Evolutionary conservation across 1,284 basidiomycete species (phyloP).

Genomic region (Papiliotrema fonsecae): DNA sequence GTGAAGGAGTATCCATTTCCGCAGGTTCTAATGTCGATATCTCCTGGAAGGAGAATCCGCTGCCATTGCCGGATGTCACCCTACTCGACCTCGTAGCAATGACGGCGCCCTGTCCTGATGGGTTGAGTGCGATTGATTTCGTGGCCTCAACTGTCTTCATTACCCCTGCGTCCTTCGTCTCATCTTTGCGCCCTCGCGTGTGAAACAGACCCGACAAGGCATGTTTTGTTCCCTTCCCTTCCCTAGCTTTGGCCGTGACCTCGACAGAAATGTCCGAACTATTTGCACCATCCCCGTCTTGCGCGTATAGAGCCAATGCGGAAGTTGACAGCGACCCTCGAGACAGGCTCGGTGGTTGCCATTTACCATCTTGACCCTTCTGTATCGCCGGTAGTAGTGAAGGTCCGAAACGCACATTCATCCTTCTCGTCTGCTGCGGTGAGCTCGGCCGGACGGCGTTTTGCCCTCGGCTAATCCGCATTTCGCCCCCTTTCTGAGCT

Average conservation of each 20-base stretch:
- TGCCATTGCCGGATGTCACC: no score
- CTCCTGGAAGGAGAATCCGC: no score
- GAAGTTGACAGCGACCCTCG: slow-evolving; percentile 35
- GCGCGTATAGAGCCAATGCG: slow-evolving; percentile 16
- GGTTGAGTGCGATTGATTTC: no score
- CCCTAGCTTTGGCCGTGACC: background rate
- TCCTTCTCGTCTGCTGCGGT: slow-evolving; percentile 12
- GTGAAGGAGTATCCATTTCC: no score
- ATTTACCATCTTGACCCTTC: slow-evolving; percentile 29
- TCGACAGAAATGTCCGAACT: no score
- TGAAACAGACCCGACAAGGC: slow-evolving; percentile 17
- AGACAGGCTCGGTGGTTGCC: slow-evolving; percentile 37
- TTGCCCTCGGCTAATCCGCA: no score
- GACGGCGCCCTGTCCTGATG: no score
- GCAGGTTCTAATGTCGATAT: no score
- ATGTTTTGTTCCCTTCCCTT: slow-evolving; percentile 9
- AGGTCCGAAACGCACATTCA: slow-evolving; percentile 14
- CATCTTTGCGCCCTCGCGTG: background rate
- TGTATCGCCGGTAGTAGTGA: slow-evolving; percentile 22
- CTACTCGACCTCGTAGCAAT: no score
- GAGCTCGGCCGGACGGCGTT: slow-evolving; percentile 9
- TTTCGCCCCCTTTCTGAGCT: no score
- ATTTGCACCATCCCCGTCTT: slow-evolving; percentile 12
- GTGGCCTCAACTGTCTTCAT: no score
- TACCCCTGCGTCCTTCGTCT: background rate